Evolutionary conservation across 2,329 filamentous ascomycete species (phyloP).

Genomic region (Claviceps humidiphila): DNA sequence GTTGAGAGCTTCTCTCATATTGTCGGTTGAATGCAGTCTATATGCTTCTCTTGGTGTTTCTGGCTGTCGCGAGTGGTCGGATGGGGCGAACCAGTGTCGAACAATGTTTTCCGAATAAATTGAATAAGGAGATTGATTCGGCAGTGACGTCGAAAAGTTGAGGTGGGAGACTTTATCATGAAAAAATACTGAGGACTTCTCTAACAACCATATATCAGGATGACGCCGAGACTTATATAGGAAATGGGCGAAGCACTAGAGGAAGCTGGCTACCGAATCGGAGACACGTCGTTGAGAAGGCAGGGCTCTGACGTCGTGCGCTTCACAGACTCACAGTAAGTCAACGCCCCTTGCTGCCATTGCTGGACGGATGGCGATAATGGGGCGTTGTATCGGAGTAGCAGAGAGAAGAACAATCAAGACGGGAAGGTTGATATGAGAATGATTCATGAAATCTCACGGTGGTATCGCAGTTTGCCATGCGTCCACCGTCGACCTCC

Average conservation of each 20-base stretch:
- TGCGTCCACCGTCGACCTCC: neutral
- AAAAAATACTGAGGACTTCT: neutral
- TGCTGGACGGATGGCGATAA: neutral
- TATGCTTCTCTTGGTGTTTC: neutral
- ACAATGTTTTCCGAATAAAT: neutral
- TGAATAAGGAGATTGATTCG: neutral
- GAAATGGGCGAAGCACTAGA: neutral
- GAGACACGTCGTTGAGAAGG: neutral
- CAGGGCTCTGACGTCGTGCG: neutral
- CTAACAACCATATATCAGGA: neutral
- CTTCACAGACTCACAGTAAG: too few species aligned
- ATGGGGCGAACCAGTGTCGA: neutral
- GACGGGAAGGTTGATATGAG: neutral
- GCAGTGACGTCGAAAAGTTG: neutral
- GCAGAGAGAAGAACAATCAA: neutral
- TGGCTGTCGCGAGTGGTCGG: neutral
- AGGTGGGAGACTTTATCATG: neutral
- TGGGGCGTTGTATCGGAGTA: neutral
- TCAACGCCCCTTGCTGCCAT: neutral
- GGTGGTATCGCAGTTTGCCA: neutral
- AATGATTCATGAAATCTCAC: neutral
- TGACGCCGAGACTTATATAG: neutral
- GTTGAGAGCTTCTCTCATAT: constrained; percentile 2
- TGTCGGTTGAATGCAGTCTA: neutral
- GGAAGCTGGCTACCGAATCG: neutral